Conservation (phyloP, 768 basidiomycete species). For the Butyriboletus loyo region DNA sequence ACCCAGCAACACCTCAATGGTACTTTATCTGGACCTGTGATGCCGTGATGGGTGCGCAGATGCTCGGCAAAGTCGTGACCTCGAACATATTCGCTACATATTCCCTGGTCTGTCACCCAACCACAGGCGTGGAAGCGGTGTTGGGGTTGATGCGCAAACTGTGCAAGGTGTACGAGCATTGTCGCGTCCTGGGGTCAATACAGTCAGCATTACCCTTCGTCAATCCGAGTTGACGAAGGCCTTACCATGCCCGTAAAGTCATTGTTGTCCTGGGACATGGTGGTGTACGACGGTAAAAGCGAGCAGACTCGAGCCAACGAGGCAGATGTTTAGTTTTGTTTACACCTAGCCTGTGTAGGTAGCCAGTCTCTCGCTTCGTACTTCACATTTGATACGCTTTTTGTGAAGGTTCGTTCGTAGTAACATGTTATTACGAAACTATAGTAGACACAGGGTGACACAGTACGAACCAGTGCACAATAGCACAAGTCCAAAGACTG, state of each 20-base stretch:
- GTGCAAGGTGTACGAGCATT: not conserved
- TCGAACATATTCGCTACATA: slow-evolving; percentile 8
- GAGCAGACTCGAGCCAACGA: no score
- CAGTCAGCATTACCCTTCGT: not conserved
- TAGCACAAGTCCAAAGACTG: no score
- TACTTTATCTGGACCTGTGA: slow-evolving; percentile 14
- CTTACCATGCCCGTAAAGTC: slow-evolving; percentile 14
- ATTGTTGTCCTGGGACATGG: slow-evolving; percentile 4
- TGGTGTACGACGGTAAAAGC: not conserved
- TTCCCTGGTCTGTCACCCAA: slow-evolving; percentile 3
- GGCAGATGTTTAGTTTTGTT: no score
- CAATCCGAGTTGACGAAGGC: not conserved
- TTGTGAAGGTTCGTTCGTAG: no score
- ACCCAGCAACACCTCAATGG: slow-evolving; percentile 17
- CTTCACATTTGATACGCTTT: no score
- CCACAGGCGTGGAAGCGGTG: slow-evolving; percentile 9
- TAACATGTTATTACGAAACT: no score
- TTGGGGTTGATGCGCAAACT: not conserved
- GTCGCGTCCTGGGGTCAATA: slow-evolving; percentile 5
- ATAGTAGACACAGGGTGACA: no score
- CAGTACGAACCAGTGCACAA: no score
- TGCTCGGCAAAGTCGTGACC: slow-evolving; percentile 17
- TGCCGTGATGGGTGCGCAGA: slow-evolving; percentile 19
- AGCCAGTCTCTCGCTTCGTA: no score
- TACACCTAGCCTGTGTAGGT: no score